phyloP scores from a whole-genome alignment of 1,139 yeast genomes.

The Lodderomyces metapsilosis region DNA sequence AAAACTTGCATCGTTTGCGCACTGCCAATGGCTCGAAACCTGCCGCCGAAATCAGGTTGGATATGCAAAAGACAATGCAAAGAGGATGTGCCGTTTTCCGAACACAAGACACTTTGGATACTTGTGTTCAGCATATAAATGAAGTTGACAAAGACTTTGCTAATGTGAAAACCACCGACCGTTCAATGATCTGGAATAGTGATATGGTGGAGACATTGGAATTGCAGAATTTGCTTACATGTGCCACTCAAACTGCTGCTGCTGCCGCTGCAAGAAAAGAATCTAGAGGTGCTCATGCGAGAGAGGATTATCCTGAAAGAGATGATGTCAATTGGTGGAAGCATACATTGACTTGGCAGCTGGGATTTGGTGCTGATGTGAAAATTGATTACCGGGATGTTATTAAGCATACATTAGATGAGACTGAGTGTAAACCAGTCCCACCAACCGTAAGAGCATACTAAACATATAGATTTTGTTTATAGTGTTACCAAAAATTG shows the following conservation, averaged over 20 bases:
- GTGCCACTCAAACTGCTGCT: conserved; percentile 94
- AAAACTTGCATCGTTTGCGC: conserved; percentile 84
- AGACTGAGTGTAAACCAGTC: conserved; percentile 86
- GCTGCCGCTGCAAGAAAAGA: conserved; percentile 95
- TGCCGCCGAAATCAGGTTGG: conserved; percentile 85
- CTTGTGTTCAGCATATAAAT: conserved; percentile 79
- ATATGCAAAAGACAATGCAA: conserved; percentile 97
- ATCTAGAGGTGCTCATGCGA: conserved; percentile 99
- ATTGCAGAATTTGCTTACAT: conserved; percentile 91
- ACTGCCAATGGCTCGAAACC: conserved; percentile 76
- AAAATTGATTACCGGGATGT: conserved; percentile 84
- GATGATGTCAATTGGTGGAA: conserved; percentile 97
- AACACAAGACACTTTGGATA: conserved; percentile 86
- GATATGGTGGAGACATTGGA: conserved; percentile 95
- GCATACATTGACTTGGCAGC: conserved; percentile 93
- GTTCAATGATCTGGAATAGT: conserved; percentile 98
- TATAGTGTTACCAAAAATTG: background rate
- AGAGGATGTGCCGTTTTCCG: conserved; percentile 96
- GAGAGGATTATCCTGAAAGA: conserved; percentile 96
- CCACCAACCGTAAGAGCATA: conserved; percentile 97
- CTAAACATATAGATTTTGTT: conserved; percentile 26
- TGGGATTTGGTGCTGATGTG: conserved; percentile 65
- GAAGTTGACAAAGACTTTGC: conserved; percentile 70
- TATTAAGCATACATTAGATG: conserved; percentile 80
- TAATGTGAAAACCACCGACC: conserved; percentile 79